Conservation (phyloP, 371 early-diverging fungal species). For the Mucor indicus region DNA sequence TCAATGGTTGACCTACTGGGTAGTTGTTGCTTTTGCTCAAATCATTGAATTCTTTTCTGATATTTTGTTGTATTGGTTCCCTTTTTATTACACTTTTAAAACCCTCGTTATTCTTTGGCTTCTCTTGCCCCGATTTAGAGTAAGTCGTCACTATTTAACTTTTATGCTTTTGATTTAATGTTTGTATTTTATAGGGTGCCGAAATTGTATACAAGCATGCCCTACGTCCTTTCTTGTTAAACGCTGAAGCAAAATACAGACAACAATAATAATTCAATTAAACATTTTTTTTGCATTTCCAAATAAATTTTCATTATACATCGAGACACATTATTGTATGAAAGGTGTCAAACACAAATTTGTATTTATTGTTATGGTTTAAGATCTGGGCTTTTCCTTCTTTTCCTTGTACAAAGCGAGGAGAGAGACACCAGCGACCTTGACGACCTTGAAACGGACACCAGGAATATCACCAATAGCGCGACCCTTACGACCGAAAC, state of each 20-base stretch:
- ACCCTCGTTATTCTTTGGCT: slow-evolving; percentile 83
- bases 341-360: too few relatives aligned
- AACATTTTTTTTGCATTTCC: too few relatives aligned
- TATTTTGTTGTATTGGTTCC: slow-evolving; percentile 83
- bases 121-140: slow-evolving; percentile 72
- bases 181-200: slow-evolving; percentile 33
- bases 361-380: too few relatives aligned
- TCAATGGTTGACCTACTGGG: slow-evolving; percentile 89
- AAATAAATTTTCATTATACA: too few relatives aligned
- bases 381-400: slow-evolving; percentile 99
- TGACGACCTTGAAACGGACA: slow-evolving; percentile 99
- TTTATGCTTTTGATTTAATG: not conserved
- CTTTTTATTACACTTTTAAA: slow-evolving; percentile 94
- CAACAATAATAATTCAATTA: too few relatives aligned
- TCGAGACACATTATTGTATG: too few relatives aligned
- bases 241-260: slow-evolving; percentile 15
- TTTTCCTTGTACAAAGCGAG: slow-evolving; percentile 99
- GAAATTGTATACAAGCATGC: slow-evolving; percentile 33
- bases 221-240: slow-evolving; percentile 36
- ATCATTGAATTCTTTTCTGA: slow-evolving; percentile 86
- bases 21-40: slow-evolving; percentile 83
- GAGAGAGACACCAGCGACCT: slow-evolving; percentile 99
- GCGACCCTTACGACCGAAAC: slow-evolving; percentile 91
- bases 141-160: slow-evolving; percentile 45
- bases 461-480: slow-evolving; percentile 99